Percentiles rank a stretch among this genome's conserved stretches.
Evolutionary conservation across 352 stramenopile species (phyloP).

Genomic region (Blastocystis sp.): DNA sequence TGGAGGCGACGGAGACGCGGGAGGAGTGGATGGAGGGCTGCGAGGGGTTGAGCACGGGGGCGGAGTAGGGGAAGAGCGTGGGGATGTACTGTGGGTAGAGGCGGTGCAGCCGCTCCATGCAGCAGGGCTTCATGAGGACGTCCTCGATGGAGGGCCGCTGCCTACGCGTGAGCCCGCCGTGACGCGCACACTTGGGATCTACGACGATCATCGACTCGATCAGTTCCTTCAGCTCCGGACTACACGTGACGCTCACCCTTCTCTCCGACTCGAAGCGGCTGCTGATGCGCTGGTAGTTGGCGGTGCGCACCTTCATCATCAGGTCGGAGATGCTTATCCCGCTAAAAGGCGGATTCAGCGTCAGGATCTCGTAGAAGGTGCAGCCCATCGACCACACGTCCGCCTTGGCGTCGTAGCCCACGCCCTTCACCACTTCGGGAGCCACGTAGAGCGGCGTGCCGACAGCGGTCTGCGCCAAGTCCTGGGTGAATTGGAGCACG

Average conservation of each 20-base stretch:
- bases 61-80: slow-evolving; percentile 40
- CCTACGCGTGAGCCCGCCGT: background rate
- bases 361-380: slow-evolving; percentile 89
- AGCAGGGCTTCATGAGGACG: slow-evolving; percentile 23
- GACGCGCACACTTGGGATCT: background rate
- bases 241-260: background rate
- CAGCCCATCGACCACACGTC: slow-evolving; percentile 91
- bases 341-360: slow-evolving; percentile 89
- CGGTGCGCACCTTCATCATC: slow-evolving; percentile 81
- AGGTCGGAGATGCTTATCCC: slow-evolving; percentile 84
- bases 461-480: slow-evolving; percentile 81
- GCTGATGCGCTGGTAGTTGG: slow-evolving; percentile 71
- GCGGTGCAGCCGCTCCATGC: background rate
- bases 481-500: slow-evolving; percentile 41
- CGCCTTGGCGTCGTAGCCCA: slow-evolving; percentile 89
- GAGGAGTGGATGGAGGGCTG: background rate
- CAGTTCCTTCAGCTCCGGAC: background rate
- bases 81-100: slow-evolving; percentile 35
- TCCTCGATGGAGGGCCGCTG: slow-evolving; percentile 36
- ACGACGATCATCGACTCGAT: slow-evolving; percentile 46
- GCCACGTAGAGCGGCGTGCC: slow-evolving; percentile 91
- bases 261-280: background rate
- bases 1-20: background rate
- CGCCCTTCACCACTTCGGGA: slow-evolving; percentile 85
- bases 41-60: background rate